Evolutionary conservation across 108 stramenopile species (phyloP), one percentile per base, ranked within the genome.

Genomic region (Cyclostephanos tholiformis): DNA sequence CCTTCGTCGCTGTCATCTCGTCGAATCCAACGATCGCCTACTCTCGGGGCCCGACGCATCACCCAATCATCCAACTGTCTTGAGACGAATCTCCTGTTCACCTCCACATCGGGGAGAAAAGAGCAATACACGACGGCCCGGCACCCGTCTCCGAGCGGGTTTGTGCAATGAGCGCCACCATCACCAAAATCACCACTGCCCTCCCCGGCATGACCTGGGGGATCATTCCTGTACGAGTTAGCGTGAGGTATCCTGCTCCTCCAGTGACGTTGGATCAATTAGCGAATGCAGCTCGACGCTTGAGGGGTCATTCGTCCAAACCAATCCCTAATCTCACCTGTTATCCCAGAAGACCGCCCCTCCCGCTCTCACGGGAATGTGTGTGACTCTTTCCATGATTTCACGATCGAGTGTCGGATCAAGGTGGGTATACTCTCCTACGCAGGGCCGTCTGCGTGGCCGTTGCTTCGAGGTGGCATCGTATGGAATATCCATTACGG

Each of bases 401-500:
- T 77, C 80, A 13, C 72, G 69, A 67, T 97, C 95, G 81, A 95
- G 93, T 49, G 46, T 61, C n/a, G 95, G 91, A 49, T 90, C 87
- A 17, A 97, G 80, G 63, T 96, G 95, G 26, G 94, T 94, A 74
- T 95, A 97, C 56, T 96, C 91, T 59, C 97, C 97, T 6, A 96
- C 68, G 69, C 94, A 95, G 2, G 92, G 91, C 22, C 57, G 63
- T 20, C 66, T 71, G 19, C 67, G 75, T 52, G 14, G 51, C 43
- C 22, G 50, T 27, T 20, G 57, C 30, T 11, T 58, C 27, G 57
- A 26, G 7, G 26, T 12, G 30, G 17, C 57, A 29, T 30, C 53
- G 11, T 27, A 4, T 23, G 53, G 26, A 26, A 27, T 8, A 6
- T 14, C 30, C 16, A 5, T 32, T 16, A 27, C 14, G 10, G 57